Base-by-base conservation (phyloP, 306 rosid species). In the Prinsepia uniflora region DNA sequence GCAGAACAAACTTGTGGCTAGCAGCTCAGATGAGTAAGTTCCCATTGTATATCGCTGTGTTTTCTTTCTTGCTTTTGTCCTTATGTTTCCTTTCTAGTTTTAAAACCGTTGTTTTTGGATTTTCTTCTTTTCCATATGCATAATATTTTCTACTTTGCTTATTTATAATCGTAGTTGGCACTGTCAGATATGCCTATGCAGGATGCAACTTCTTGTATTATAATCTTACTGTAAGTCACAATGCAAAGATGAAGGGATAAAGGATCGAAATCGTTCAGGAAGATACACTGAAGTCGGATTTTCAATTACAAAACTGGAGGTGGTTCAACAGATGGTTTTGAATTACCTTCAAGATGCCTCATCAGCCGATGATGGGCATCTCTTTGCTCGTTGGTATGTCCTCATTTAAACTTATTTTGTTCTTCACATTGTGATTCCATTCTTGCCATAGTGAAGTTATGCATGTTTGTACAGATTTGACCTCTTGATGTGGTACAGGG, bases 401-500 rank as follows among this genome's bases (percentile, higher is more conserved):
- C 68, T 82, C 45, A 24, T 79, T 71, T 47, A 65, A 30, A 66
- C 20, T 49, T 74, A 74, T 76, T 75, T 63, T 12, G n/a, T 82
- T 52, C 44, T 59, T 76, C 57, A 20, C 41, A 63, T 57, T 72
- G 40, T 75, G 67, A 73, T 81, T 55, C 36, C 24, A 64, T 75
- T 18, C 54, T 63, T 76, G 68, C 63, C 55, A 73, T 70, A 60
- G 54, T 70, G 57, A 81, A 81, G 74, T 77, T 69, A 46, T 63
- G 19, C 72, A 14, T 85, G 72, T 75, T 61, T 68, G 44, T 83
- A 68, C 83, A 94, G 99, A 97, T 91, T 91, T 81, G 91, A 91
- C 85, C 92, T 94, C 63, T 91, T 95, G 83, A 47, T 86, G 72
- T 91, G 99, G 99, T 87, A 76, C 90, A 94, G 87, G 85, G 97